Percentiles rank a stretch among this genome's conserved stretches.
These are phyloP conservation scores for Mycena indigotica DNA, from an alignment of 768 basidiomycete genomes.

Conservation along the genomic window DNA sequence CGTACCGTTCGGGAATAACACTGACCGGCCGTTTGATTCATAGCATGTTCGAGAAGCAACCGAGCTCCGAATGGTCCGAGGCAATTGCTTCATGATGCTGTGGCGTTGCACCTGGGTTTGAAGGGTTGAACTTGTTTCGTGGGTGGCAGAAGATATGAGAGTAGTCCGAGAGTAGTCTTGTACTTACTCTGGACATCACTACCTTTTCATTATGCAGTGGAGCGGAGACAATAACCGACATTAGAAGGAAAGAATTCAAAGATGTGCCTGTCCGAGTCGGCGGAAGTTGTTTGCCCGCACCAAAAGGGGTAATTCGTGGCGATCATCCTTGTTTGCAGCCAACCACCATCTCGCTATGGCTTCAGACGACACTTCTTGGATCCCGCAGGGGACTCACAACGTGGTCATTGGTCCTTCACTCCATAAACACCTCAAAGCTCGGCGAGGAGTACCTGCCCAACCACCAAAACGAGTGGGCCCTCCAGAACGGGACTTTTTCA, in stretches of 20 bases:
- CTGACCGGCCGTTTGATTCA: too few species aligned
- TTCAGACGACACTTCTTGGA: slow-evolving; percentile 44
- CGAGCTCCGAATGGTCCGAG: neutral
- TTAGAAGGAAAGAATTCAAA: neutral
- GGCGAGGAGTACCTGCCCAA: slow-evolving; percentile 52
- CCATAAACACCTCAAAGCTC: slow-evolving; percentile 65
- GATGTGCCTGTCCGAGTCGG: too few species aligned
- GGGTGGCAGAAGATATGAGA: too few species aligned
- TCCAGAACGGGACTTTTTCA: slow-evolving; percentile 71
- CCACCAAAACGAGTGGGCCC: slow-evolving; percentile 46
- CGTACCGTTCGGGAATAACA: too few species aligned
- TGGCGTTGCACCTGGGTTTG: neutral
- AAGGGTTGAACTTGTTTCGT: neutral
- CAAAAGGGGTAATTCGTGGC: neutral
- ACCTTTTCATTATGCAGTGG: neutral
- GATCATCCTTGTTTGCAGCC: slow-evolving; percentile 8
- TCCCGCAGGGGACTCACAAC: slow-evolving; percentile 59
- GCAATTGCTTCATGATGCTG: neutral
- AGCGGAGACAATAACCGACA: neutral
- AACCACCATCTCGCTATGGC: too few species aligned
- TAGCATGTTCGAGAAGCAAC: too few species aligned
- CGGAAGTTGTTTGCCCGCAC: neutral
- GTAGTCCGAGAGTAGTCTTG: too few species aligned
- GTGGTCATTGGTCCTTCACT: slow-evolving; percentile 68
- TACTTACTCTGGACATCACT: too few species aligned